A percentile compares a stretch with the other conserved stretches of the same genome.
phyloP scores from a whole-genome alignment of 2,329 filamentous ascomycete genomes.

The Monosporascus sp. region DNA sequence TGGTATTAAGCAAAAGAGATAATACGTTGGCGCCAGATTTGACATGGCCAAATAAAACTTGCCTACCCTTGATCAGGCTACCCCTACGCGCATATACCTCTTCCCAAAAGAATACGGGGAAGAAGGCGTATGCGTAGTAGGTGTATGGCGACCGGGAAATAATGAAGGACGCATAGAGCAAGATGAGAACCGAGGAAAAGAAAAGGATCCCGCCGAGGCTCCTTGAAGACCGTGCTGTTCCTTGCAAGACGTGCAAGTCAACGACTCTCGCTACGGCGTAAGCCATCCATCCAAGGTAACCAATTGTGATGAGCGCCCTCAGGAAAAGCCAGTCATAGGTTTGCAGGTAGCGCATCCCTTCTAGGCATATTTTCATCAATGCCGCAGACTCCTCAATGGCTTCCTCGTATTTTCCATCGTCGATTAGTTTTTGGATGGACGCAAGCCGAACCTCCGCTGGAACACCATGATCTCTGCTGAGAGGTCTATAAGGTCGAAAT shows the following conservation, averaged over 20 bases:
- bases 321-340: conserved; percentile 99
- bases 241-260: conserved; percentile 79
- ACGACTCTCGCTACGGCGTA: conserved; percentile 87
- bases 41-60: conserved; percentile 64
- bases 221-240: conserved; percentile 58
- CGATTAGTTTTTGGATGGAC: conserved; percentile 64
- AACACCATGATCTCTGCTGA: conserved; percentile 56
- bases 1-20: conserved; percentile 56
- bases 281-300: conserved; percentile 93
- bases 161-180: conserved; percentile 72
- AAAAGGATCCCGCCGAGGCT: conserved; percentile 52
- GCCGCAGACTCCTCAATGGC: conserved; percentile 75
- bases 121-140: conserved; percentile 89
- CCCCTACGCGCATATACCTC: conserved; percentile 77
- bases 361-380: conserved; percentile 70
- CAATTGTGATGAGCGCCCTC: conserved; percentile 77
- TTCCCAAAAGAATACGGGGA: conserved; percentile 95
- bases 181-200: conserved; percentile 72
- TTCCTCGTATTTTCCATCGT: conserved; percentile 60
- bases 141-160: conserved; percentile 73
- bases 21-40: conserved; percentile 52
- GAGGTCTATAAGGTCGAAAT: conserved; percentile 68
- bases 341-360: conserved; percentile 87
- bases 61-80: conserved; percentile 62
- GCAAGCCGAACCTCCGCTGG: conserved; percentile 63